Conservation (phyloP, 208 protist genomes). For the Acanthamoeba sp. region DNA sequence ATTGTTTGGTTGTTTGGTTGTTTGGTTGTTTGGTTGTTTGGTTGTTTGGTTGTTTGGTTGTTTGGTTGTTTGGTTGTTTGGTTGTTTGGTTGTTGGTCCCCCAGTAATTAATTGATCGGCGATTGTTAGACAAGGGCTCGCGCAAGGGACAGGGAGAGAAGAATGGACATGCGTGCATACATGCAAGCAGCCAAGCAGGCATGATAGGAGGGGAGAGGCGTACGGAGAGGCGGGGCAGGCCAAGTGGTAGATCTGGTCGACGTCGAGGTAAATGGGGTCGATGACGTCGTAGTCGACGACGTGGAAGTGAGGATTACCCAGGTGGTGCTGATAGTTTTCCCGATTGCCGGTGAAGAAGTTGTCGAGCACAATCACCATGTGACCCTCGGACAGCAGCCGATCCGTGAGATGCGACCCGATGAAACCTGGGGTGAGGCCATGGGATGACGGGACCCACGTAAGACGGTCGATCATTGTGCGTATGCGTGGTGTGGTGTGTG, state of each 20-base stretch:
- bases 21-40: too few species aligned
- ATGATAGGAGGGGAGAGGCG: background rate
- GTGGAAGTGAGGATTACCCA: background rate
- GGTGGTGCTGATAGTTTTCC: constrained; percentile 55
- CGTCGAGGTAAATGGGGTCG: constrained; percentile 34
- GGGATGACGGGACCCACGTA: too few species aligned
- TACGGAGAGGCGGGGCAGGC: constrained; percentile 63
- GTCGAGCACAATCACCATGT: constrained; percentile 48
- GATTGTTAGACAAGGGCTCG: background rate
- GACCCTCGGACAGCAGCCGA: constrained; percentile 27
- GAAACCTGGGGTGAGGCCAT: too few species aligned
- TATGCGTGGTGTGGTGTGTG: too few species aligned
- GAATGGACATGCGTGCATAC: too few species aligned
- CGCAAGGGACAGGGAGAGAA: too few species aligned
- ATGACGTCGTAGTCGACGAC: constrained; percentile 38
- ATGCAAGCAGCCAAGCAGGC: background rate
- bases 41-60: too few species aligned
- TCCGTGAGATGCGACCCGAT: constrained; percentile 54
- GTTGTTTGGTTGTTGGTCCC: too few species aligned
- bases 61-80: too few species aligned
- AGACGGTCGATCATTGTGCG: too few species aligned
- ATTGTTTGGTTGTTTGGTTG: constrained; percentile 5
- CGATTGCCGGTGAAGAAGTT: constrained; percentile 63
- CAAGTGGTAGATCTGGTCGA: constrained; percentile 76
- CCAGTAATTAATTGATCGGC: too few species aligned